Percentiles rank a stretch among this genome's conserved stretches.
Conservation (phyloP, 257 asterid genomes). For the Orobanche coerulescens region DNA sequence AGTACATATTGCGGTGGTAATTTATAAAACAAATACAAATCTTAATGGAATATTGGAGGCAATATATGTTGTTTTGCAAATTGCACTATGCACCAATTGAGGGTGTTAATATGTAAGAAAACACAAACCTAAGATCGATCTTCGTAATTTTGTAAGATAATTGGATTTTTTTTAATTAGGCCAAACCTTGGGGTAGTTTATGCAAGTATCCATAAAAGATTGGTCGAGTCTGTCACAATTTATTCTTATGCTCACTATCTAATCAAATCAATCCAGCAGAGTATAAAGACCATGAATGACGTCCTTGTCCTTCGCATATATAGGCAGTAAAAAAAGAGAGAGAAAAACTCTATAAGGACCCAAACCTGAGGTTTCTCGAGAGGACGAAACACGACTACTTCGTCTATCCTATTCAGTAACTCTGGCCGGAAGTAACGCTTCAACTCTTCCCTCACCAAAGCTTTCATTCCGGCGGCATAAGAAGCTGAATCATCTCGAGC, state of each 20-base stretch:
- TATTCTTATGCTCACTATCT: not conserved
- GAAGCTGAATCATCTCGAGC: slow-evolving; percentile 54
- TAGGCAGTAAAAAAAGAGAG: not conserved
- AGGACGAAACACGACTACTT: slow-evolving; percentile 90
- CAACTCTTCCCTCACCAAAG: slow-evolving; percentile 81
- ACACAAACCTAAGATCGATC: not conserved
- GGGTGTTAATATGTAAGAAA: not conserved
- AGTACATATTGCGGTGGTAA: not conserved
- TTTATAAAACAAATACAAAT: not conserved
- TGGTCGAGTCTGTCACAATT: not conserved
- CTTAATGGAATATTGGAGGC: not conserved
- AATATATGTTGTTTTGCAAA: not conserved
- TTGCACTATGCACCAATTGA: not conserved
- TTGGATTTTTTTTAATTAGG: too few relatives aligned
- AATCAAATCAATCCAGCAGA: not conserved
- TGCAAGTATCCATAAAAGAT: not conserved
- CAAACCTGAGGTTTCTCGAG: slow-evolving; percentile 92
- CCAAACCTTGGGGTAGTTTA: not conserved
- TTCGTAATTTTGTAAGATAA: not conserved
- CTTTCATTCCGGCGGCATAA: slow-evolving; percentile 81
- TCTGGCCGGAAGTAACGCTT: slow-evolving; percentile 94
- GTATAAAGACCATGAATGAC: too few relatives aligned
- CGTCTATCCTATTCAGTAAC: slow-evolving; percentile 88
- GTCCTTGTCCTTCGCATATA: too few relatives aligned
- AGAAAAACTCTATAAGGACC: slow-evolving; percentile 6